Evolutionary conservation across 2,329 filamentous ascomycete species (phyloP).

Genomic region (Venturia oleaginea): DNA sequence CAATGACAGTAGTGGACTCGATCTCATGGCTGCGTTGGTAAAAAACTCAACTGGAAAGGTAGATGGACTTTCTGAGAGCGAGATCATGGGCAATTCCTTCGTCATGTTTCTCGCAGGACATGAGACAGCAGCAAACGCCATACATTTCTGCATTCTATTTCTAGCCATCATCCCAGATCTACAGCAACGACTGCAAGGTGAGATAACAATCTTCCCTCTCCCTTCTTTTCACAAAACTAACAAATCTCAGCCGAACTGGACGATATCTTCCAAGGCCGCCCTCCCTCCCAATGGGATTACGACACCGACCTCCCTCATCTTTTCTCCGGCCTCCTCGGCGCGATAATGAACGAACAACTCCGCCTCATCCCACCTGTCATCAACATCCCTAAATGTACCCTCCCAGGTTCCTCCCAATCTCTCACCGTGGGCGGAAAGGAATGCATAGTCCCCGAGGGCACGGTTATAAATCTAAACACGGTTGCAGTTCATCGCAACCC

Average conservation of each 20-base stretch:
- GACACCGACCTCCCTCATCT: slow-evolving; percentile 57
- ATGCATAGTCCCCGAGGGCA: slow-evolving; percentile 48
- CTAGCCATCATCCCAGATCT: slow-evolving; percentile 56
- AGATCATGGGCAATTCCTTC: slow-evolving; percentile 64
- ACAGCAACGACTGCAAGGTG: slow-evolving; percentile 58
- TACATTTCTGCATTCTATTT: slow-evolving; percentile 62
- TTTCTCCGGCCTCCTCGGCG: slow-evolving; percentile 60
- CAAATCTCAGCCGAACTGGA: slow-evolving; percentile 55
- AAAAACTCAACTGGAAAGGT: slow-evolving; percentile 31
- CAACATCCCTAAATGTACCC: slow-evolving; percentile 59
- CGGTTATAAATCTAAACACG: slow-evolving; percentile 47
- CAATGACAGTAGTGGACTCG: slow-evolving; percentile 36
- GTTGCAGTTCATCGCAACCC: slow-evolving; percentile 58
- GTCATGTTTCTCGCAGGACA: slow-evolving; percentile 62
- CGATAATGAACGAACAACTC: slow-evolving; percentile 69
- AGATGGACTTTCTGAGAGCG: slow-evolving; percentile 43
- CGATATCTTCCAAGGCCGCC: slow-evolving; percentile 48
- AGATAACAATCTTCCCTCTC: slow-evolving; percentile 50
- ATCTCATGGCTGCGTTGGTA: slow-evolving; percentile 48
- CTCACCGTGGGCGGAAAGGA: slow-evolving; percentile 51
- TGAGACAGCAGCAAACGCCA: slow-evolving; percentile 67
- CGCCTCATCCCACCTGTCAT: slow-evolving; percentile 63
- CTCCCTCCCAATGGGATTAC: slow-evolving; percentile 58
- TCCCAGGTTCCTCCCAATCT: slow-evolving; percentile 39
- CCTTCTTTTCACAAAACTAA: slow-evolving; percentile 30